Evolutionary conservation across 2,329 filamentous ascomycete genomes (phyloP), one percentile per base, ranked within the genome.

Genomic region (Tolypocladium sp.): DNA sequence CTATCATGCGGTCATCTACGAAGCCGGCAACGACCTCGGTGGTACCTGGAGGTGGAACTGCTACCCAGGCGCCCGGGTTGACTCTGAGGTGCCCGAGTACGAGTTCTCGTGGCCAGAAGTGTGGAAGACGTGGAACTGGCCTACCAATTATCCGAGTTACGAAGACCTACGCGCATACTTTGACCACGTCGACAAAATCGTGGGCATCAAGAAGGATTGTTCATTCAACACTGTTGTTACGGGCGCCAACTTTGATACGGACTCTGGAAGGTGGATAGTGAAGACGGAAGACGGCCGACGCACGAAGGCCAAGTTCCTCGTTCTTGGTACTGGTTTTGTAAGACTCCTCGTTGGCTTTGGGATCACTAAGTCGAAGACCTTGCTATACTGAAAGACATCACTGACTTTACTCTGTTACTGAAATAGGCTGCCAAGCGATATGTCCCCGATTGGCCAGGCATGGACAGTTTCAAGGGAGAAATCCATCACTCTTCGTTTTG

Each of bases 401-500:
- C 41, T 40, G 4, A 52, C 42, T 8, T 44, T 20, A 2, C 20
- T 13, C 27, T 44, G 2, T 49, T 13, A 22, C 20, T 52, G 10
- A 57, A 25, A 41, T 37, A 76, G 74, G 78, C 84, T 1, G 81
- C 84, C 1, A 84, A 83, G 66, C 74, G 82, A n/a, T 80, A 87
- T 62, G 79, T 84, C 44, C 85, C 85, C 0, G 77, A 82, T 58
- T 86, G 81, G 77, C 77, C 78, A 13, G 84, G 84, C 15, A 77
- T 86, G 61, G 77, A 83, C 25, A 78, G 75, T 35, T 88, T 86
- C 75, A 77, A 83, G 59, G 86, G 86, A 25, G 69, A 77, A 20
- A 77, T 86, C 15, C 78, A 84, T 64, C 84, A 87, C 67, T 81
- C 82, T 0, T 83, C 82, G 1, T 82, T 82, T 68, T 86, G 84